Evolutionary conservation across 345 rosid species (phyloP), one percentile per base, ranked within the genome.

Genomic region (Laguncularia racemosa): DNA sequence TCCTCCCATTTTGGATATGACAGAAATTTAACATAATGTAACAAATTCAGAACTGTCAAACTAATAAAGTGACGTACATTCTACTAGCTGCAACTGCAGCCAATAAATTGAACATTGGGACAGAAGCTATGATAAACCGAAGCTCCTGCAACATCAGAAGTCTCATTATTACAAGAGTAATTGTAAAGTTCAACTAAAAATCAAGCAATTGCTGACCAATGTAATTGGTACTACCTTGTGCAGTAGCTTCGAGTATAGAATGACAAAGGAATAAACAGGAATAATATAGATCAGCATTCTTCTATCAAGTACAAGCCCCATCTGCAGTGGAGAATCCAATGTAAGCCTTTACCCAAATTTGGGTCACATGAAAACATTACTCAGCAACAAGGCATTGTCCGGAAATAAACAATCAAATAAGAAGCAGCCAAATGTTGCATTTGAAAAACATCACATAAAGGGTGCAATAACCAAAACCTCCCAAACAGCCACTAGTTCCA

Each of bases 231-330:
- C 59, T 71, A 93, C 99, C 91, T 93, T 93, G 81, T 89, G 99
- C 6, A 95, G 95, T 72, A 93, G 97, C 81, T 87, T 93, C 20
- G 97, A 93, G 80, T 93, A 93, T 61, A 93, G 89, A 52, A 85
- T 21, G 62, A 89, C 70, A 65, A 89, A 89, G 53, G 81, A 81
- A 50, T 82, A 62, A 61, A 84, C 80, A 0, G 99, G 97, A 60
- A 93, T 70, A 65, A 80, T 59, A 66, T 76, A 73, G 46, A 76
- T 46, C 18, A 72, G 69, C 71, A 87, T 72, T 76, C 99, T 85
- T 77, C 92, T 78, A 62, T 89, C 97, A 66, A 89, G 76, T 48
- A 87, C 46, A 61, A 72, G 50, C 54, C 96, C 99, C 60, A 93
- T 81, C 99, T 93, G 84, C 81, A 78, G 65, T 17, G 53, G 55